Conservation (phyloP, 1,139 yeast genomes). For the Petasospora rhodanensis region DNA sequence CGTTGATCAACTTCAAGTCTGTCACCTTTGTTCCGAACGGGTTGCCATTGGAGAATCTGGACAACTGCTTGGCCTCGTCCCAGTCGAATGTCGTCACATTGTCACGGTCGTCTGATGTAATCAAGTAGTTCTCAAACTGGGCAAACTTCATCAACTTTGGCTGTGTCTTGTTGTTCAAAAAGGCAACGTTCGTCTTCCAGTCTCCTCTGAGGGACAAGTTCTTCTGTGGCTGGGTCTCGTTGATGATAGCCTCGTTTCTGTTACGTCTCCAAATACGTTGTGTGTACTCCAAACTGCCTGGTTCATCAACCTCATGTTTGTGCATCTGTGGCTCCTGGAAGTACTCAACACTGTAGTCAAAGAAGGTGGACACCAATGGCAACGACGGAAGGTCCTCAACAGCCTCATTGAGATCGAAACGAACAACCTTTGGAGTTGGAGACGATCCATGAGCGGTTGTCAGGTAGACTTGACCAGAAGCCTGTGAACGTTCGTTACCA, state of each 20-base stretch:
- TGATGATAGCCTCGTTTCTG: constrained; percentile 81
- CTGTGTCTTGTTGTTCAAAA: constrained; percentile 70
- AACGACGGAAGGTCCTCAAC: constrained; percentile 36
- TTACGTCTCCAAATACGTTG: constrained; percentile 85
- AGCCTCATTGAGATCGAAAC: constrained; percentile 34
- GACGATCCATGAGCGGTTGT: constrained; percentile 42
- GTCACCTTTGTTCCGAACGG: constrained; percentile 88
- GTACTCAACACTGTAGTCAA: constrained; percentile 87
- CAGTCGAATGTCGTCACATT: constrained; percentile 88
- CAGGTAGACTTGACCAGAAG: constrained; percentile 11
- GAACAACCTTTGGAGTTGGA: constrained; percentile 29
- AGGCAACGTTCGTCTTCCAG: constrained; percentile 68
- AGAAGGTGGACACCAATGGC: constrained; percentile 70
- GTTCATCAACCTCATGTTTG: constrained; percentile 81
- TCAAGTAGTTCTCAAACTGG: constrained; percentile 83
- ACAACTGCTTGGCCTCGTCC: constrained; percentile 52
- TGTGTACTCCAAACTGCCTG: constrained; percentile 85
- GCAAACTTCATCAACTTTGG: constrained; percentile 78
- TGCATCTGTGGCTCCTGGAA: constrained; percentile 97
- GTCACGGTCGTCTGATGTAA: constrained; percentile 82
- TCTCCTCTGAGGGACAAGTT: constrained; percentile 78
- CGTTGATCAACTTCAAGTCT: constrained; percentile 80
- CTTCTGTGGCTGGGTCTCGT: constrained; percentile 87
- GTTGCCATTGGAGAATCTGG: constrained; percentile 76
- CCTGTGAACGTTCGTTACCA: constrained; percentile 1